A percentile compares a stretch with the other conserved stretches of the same genome.
phyloP scores from a whole-genome alignment of 352 stramenopile genomes.

The Peronospora belbahrii region DNA sequence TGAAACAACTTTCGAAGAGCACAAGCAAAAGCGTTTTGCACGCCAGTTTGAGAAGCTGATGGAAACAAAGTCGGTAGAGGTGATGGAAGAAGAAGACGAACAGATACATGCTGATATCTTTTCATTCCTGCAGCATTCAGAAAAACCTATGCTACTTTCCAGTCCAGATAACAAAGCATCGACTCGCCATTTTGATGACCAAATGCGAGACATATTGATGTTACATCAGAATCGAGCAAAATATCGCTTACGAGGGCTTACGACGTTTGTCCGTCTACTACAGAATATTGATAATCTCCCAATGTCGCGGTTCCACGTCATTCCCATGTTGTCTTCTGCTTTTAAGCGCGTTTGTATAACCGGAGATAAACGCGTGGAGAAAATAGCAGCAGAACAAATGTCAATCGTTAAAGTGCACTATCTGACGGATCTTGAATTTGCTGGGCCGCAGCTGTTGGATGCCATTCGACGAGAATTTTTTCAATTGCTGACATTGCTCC shows the following conservation, averaged over 20 bases:
- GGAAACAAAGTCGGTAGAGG: constrained; percentile 63
- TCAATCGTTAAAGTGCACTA: constrained; percentile 68
- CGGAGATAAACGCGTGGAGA: neutral
- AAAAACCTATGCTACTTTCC: constrained; percentile 6
- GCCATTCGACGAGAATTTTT: constrained; percentile 64
- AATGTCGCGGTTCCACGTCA: constrained; percentile 55
- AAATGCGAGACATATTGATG: constrained; percentile 41
- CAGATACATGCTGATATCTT: constrained; percentile 78
- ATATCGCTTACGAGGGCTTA: constrained; percentile 50
- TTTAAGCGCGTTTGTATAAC: constrained; percentile 48
- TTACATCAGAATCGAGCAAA: constrained; percentile 41
- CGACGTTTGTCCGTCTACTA: constrained; percentile 57
- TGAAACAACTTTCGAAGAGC: constrained; percentile 6
- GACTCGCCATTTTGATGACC: constrained; percentile 29
- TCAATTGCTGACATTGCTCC: constrained; percentile 41
- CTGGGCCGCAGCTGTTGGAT: constrained; percentile 33
- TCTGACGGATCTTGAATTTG: constrained; percentile 62
- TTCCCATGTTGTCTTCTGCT: constrained; percentile 60
- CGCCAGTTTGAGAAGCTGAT: constrained; percentile 61
- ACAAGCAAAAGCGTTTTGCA: constrained; percentile 31
- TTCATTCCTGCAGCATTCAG: constrained; percentile 65
- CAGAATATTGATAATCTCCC: constrained; percentile 46
- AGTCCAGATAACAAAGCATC: neutral
- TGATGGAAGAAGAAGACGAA: constrained; percentile 81
- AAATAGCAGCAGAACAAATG: constrained; percentile 3